Conservation (phyloP, 192 early-diverging fungal species). For the Obelidium mucronatum region DNA sequence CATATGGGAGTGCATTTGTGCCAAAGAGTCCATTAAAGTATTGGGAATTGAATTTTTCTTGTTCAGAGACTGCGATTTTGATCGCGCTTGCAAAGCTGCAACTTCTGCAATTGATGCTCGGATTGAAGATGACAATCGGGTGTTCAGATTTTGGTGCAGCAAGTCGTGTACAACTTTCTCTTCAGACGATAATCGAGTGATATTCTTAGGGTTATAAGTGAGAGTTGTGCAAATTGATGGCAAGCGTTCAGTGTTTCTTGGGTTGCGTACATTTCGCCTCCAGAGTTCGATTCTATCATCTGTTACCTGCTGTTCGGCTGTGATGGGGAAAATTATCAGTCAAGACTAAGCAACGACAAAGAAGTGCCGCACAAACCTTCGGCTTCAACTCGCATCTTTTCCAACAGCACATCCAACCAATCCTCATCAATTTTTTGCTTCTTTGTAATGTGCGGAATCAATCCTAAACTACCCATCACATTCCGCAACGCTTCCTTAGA, state of each 20-base stretch:
- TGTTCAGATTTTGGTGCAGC: background rate
- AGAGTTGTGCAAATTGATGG: conserved; percentile 20
- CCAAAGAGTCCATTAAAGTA: no score
- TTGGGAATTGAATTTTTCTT: no score
- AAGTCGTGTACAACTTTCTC: conserved; percentile 24
- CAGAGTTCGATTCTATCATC: conserved; percentile 13
- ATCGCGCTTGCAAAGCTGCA: no score
- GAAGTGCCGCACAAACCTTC: background rate
- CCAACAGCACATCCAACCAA: conserved; percentile 9
- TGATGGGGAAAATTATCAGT: background rate
- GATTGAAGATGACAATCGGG: no score
- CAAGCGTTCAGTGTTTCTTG: background rate
- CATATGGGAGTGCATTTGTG: no score
- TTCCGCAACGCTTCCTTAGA: conserved; percentile 44
- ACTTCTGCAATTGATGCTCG: no score
- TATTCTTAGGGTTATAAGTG: conserved; percentile 11
- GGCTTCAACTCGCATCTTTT: background rate
- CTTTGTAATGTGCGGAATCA: background rate
- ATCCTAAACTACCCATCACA: conserved; percentile 31
- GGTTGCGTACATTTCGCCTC: conserved; percentile 3
- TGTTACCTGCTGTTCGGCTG: background rate
- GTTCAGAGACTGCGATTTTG: no score
- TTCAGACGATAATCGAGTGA: background rate
- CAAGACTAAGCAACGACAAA: background rate
- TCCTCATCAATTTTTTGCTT: background rate